A percentile compares a stretch with the other conserved stretches of the same genome.
These are phyloP conservation scores for Adansonia madagascariensis DNA, from an alignment of 441 rosid species.

Conservation along the genomic window DNA sequence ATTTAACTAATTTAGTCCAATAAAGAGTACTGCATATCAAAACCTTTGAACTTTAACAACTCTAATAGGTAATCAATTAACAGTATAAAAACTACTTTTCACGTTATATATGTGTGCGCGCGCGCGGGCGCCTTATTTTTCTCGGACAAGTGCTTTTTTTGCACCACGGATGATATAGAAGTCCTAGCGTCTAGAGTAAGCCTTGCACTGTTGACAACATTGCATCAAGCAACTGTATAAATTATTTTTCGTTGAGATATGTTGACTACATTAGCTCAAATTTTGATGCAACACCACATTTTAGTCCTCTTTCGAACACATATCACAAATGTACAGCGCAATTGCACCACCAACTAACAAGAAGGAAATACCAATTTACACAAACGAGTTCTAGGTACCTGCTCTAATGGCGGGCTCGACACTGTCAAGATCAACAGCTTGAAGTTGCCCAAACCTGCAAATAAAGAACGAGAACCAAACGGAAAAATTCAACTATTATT, in stretches of 20 bases:
- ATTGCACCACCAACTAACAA: neutral
- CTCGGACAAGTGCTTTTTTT: neutral
- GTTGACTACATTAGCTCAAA: neutral
- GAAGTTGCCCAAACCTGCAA: slow-evolving; percentile 92
- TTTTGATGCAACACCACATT: neutral
- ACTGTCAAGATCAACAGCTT: slow-evolving; percentile 70
- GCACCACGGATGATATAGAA: neutral
- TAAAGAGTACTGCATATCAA: neutral
- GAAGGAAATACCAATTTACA: neutral
- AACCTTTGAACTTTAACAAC: neutral
- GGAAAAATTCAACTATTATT: neutral
- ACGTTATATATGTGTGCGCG: neutral
- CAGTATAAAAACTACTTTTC: neutral
- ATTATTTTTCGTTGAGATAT: neutral
- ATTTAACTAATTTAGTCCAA: neutral
- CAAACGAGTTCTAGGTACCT: slow-evolving; percentile 47
- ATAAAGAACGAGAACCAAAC: slow-evolving; percentile 4
- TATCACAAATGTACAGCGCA: neutral
- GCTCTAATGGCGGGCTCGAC: slow-evolving; percentile 86
- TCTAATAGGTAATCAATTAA: neutral
- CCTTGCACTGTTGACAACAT: neutral
- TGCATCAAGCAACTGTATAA: neutral
- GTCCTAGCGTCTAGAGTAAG: neutral
- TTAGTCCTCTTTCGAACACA: neutral
- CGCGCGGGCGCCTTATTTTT: neutral